These are phyloP conservation scores for Penicillium olsonii DNA, from an alignment of 2,329 filamentous ascomycete genomes.

Conservation along the genomic window DNA sequence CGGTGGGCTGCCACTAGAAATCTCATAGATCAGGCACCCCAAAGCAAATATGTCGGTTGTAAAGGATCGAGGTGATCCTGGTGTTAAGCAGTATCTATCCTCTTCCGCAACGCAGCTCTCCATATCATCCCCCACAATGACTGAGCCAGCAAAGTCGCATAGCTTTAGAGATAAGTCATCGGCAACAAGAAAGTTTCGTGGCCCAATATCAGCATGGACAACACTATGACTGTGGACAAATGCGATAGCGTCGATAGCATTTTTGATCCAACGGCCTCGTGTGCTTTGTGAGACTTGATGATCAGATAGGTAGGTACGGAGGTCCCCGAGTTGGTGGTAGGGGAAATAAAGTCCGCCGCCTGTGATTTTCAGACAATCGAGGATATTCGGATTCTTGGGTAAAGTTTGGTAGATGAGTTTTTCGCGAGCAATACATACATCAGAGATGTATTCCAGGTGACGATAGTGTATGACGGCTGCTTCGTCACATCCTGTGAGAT, in stretches of 20 bases:
- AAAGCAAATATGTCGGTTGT: background rate
- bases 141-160: constrained; percentile 24
- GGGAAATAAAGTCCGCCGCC: background rate
- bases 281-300: background rate
- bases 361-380: constrained; percentile 4
- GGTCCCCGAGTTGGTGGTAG: constrained; percentile 2
- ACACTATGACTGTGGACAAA: constrained; percentile 13
- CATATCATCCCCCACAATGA: background rate
- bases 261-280: constrained; percentile 11
- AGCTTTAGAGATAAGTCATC: constrained; percentile 22
- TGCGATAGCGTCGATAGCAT: constrained; percentile 14
- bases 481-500: background rate
- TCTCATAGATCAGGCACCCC: background rate
- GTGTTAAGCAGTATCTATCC: background rate
- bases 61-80: background rate
- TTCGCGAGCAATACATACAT: constrained; percentile 3
- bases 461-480: background rate
- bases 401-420: constrained; percentile 5
- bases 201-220: constrained; percentile 20
- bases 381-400: constrained; percentile 5
- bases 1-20: background rate
- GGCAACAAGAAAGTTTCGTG: constrained; percentile 23
- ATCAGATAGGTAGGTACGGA: constrained; percentile 1
- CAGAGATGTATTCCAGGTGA: background rate
- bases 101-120: background rate